Conservation (phyloP, 805 yeast species). For the Priceomyces haplophilus region DNA sequence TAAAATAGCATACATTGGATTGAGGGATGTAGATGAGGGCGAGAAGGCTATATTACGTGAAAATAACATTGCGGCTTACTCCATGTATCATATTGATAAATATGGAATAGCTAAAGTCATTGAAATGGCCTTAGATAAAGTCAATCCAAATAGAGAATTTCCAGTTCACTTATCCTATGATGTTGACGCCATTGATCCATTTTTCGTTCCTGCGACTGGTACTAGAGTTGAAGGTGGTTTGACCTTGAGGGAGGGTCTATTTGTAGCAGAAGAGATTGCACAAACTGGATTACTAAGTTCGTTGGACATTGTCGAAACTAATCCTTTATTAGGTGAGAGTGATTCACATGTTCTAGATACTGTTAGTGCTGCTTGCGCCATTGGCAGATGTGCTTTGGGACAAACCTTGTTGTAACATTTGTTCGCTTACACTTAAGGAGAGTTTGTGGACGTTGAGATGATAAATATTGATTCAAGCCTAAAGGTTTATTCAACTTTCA, state of each 20-base stretch:
- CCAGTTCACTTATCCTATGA: conserved; percentile 93
- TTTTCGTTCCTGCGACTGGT: conserved; percentile 94
- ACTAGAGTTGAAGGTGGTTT: conserved; percentile 97
- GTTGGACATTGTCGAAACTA: conserved; percentile 89
- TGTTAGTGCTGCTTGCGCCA: conserved; percentile 83
- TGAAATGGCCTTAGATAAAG: conserved; percentile 79
- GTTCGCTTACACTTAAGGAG: background rate
- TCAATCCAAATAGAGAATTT: conserved; percentile 62
- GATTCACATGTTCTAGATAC: conserved; percentile 79
- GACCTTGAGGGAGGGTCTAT: conserved; percentile 90
- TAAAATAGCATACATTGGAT: conserved; percentile 87
- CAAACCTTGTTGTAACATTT: conserved; percentile 64
- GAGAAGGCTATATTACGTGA: conserved; percentile 75
- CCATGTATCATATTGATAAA: conserved; percentile 95
- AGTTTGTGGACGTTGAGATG: no score
- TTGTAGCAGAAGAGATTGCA: conserved; percentile 87
- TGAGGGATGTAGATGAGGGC: conserved; percentile 87
- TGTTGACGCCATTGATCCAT: conserved; percentile 95
- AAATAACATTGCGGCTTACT: conserved; percentile 73
- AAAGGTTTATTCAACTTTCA: no score
- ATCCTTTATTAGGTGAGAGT: conserved; percentile 80
- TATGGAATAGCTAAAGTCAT: conserved; percentile 89
- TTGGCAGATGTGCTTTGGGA: conserved; percentile 92
- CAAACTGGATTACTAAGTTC: conserved; percentile 85
- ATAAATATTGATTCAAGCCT: no score